Evolutionary conservation across 495 filamentous ascomycete species (phyloP).

Genomic region (Oidiodendron maius): DNA sequence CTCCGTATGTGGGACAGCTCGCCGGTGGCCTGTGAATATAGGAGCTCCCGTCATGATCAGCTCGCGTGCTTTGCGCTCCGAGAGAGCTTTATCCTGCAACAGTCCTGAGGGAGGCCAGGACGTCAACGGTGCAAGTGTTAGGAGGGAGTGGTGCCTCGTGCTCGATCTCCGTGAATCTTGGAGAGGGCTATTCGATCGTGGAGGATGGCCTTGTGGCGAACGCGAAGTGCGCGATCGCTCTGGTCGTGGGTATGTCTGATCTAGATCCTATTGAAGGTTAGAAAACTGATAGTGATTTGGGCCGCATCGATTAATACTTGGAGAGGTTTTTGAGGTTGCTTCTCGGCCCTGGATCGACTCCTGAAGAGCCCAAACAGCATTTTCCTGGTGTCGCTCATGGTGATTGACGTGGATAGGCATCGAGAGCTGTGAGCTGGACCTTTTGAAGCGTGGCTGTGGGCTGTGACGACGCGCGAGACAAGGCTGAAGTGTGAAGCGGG

Average conservation of each 20-base stretch:
- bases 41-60: constrained; percentile 18
- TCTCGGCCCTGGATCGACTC: constrained; percentile 7
- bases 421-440: not conserved
- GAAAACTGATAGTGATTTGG: not conserved
- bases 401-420: constrained; percentile 1
- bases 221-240: not conserved
- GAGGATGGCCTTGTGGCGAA: not conserved
- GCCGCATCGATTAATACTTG: not conserved
- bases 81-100: constrained; percentile 4
- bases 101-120: constrained; percentile 18
- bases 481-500: not conserved
- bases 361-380: constrained; percentile 22
- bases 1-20: constrained; percentile 13
- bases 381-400: constrained; percentile 20
- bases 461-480: constrained; percentile 36
- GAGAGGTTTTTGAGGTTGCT: not conserved
- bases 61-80: constrained; percentile 18
- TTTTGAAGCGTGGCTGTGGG: constrained; percentile 66
- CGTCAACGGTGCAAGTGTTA: constrained; percentile 1
- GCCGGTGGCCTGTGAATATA: constrained; percentile 15
- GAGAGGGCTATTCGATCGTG: no score
- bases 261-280: not conserved
- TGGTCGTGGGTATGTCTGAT: not conserved
- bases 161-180: not conserved
- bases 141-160: no score